Base-by-base conservation (phyloP, 306 rosid genomes). In the Argentina anserina region DNA sequence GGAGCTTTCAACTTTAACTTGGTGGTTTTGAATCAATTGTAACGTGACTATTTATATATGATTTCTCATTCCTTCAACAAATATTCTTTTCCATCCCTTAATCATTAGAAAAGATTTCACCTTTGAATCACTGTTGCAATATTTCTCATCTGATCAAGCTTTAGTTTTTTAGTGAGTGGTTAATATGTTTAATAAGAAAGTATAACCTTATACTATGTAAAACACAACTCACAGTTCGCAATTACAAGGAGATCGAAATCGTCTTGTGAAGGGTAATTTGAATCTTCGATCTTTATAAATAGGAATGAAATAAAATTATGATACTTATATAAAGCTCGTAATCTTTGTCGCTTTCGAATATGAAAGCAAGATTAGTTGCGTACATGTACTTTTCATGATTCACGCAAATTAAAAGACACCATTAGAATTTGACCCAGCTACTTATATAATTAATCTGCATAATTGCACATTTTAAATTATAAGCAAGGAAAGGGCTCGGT, bases 401-500 rank as follows among this genome's bases (percentile, higher is more conserved):
- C 65, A 34, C 10, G 25, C 25, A 8, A 33, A 33, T 33, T 33
- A 33, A 7, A 20, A 62, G 5, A 33, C 23, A 9, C 15, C 3
- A 17, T 61, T 18, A 31, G 67, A 29, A 25, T 7, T 59, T 1
- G 25, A 33, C 13, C 43, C 28, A 58, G 41, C 41, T 31, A 33
- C 5, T 23, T n/a, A 5, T 33, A 61, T 18, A 28, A 13, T 26
- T 23, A n/a, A 5, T 14, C 18, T 43, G 7, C 12, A 41, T 17
- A 3, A 6, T 28, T 8, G 68, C 47, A 12, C 7, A n/a, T 12
- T 21, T 41, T 62, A 71, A 52, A 4, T 64, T 26, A 62, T 36
- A 66, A 88, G 75, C 66, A 80, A 37, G 52, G 91, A 79, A 42
- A 90, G 72, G 0, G 91, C 87, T 37, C 72, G 76, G 3, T 63